Percentiles rank a stretch among this genome's conserved stretches.
phyloP scores from a whole-genome alignment of 306 rosid genomes.

The Senna siamea region DNA sequence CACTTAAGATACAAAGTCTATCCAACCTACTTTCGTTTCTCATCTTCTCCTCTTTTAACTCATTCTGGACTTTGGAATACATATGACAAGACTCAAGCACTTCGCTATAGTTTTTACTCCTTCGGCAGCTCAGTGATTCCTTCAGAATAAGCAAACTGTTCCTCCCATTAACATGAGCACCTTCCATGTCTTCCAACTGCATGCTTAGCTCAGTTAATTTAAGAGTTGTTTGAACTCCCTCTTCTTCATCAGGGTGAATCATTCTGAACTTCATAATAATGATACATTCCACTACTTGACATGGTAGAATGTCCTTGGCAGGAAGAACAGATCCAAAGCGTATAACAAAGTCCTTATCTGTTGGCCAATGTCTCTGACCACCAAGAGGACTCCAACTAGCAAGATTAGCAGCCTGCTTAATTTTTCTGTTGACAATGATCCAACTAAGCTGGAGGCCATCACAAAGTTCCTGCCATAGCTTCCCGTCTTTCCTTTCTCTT shows the following conservation, averaged over 20 bases:
- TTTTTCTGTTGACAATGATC: conserved; percentile 77
- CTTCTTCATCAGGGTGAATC: conserved; percentile 59
- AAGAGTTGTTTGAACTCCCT: conserved; percentile 58
- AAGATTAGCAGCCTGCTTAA: conserved; percentile 85
- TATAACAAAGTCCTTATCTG: conserved; percentile 76
- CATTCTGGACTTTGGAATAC: conserved; percentile 74
- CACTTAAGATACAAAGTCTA: conserved; percentile 47
- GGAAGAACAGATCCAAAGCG: conserved; percentile 88
- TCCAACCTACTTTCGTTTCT: conserved; percentile 75
- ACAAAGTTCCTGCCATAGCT: conserved; percentile 78
- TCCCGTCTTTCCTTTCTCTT: conserved; percentile 87
- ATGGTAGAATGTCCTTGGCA: conserved; percentile 77
- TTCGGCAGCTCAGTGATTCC: conserved; percentile 71
- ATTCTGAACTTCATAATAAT: conserved; percentile 82
- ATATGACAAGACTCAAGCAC: conserved; percentile 74
- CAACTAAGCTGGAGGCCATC: conserved; percentile 82
- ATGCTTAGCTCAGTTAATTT: conserved; percentile 79
- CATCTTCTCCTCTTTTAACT: conserved; percentile 87
- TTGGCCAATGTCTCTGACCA: conserved; percentile 95
- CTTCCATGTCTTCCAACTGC: conserved; percentile 92
- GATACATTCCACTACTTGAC: conserved; percentile 79
- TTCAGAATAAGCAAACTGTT: conserved; percentile 81
- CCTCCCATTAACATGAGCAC: conserved; percentile 75
- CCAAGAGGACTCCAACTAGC: conserved; percentile 92
- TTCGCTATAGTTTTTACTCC: conserved; percentile 76